These are phyloP conservation scores for Ceratocystis colombiana DNA, from an alignment of 2,329 filamentous ascomycete genomes.

Conservation along the genomic window DNA sequence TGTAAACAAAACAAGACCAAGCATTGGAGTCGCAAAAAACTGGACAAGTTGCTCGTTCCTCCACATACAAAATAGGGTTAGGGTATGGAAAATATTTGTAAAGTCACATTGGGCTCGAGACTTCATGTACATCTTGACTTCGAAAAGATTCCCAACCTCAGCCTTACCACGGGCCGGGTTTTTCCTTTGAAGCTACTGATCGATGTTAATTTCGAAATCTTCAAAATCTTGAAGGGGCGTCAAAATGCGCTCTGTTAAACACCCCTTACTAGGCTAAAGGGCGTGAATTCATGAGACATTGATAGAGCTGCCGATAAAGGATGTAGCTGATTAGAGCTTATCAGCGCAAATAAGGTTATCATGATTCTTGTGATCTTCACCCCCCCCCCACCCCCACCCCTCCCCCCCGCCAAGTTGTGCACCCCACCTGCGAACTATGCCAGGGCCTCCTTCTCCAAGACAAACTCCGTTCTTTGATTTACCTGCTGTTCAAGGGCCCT, in stretches of 20 bases:
- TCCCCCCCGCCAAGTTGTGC: no score
- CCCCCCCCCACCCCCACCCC: not conserved
- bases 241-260: not conserved
- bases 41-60: not conserved
- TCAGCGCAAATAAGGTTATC: slow-evolving; percentile 11
- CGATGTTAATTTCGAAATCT: no score
- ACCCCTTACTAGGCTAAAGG: not conserved
- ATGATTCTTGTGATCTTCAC: not conserved
- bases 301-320: slow-evolving; percentile 8
- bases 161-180: no score
- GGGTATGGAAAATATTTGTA: not conserved
- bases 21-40: not conserved
- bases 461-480: not conserved
- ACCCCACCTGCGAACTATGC: not conserved
- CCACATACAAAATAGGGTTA: not conserved
- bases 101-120: no score
- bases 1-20: not conserved
- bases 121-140: no score
- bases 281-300: not conserved
- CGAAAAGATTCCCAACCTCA: no score
- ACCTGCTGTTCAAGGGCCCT: not conserved
- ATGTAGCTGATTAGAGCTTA: slow-evolving; percentile 8
- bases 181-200: no score
- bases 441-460: not conserved
- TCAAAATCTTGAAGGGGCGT: no score